Evolutionary conservation across 106 monocot genomes (phyloP).

Genomic region (Chionographis japonica): DNA sequence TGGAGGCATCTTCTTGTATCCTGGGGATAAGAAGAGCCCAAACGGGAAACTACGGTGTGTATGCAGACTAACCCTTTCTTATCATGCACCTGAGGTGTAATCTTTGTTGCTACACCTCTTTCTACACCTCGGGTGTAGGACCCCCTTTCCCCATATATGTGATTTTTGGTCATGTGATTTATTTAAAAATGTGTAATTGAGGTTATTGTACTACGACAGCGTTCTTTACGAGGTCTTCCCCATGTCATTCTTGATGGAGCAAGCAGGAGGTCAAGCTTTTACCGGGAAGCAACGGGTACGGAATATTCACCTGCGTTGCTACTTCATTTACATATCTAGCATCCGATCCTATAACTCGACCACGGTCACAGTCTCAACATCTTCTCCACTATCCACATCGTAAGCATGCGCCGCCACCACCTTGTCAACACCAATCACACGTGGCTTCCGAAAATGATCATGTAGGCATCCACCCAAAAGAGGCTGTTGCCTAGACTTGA

Average conservation of each 20-base stretch:
- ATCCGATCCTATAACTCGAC: no score
- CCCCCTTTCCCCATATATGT: neutral
- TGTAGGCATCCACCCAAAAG: no score
- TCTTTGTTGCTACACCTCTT: no score
- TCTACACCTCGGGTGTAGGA: no score
- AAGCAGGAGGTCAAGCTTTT: slow-evolving; percentile 98
- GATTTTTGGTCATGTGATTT: neutral
- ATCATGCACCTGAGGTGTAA: no score
- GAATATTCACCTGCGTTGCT: neutral
- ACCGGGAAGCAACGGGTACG: slow-evolving; percentile 87
- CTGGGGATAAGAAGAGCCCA: slow-evolving; percentile 96
- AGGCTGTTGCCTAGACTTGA: no score
- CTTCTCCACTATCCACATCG: no score
- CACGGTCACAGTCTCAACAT: no score
- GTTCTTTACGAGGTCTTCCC: slow-evolving; percentile 99
- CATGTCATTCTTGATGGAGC: slow-evolving; percentile 97
- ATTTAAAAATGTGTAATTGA: neutral
- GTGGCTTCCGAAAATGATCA: no score
- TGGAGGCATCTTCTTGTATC: slow-evolving; percentile 97
- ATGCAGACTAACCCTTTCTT: no score
- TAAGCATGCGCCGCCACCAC: no score
- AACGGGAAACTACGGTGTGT: slow-evolving; percentile 86
- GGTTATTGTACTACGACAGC: slow-evolving; percentile 30
- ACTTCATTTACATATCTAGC: neutral
- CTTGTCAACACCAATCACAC: no score